These are phyloP conservation scores for Botrytis sinoallii DNA, from an alignment of 2,329 filamentous ascomycete genomes.

Conservation along the genomic window DNA sequence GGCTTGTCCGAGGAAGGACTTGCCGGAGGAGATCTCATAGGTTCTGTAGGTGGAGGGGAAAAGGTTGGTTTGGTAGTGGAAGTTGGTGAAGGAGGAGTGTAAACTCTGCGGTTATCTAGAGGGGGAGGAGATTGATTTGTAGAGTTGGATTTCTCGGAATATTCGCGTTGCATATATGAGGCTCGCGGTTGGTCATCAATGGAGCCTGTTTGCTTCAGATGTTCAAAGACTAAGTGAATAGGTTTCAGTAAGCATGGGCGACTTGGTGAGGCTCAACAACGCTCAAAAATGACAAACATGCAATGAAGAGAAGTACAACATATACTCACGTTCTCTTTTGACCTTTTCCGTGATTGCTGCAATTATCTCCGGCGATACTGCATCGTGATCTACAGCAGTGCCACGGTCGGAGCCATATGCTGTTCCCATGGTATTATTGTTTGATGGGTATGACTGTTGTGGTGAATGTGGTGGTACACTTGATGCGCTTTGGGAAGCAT, in stretches of 20 bases:
- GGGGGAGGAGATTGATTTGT: conserved; percentile 48
- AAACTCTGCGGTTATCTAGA: conserved; percentile 41
- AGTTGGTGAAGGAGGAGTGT: conserved; percentile 54
- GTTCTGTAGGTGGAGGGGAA: conserved; percentile 35
- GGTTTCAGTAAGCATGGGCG: conserved; percentile 22
- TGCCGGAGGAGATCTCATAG: conserved; percentile 34
- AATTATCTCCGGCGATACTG: conserved; percentile 58
- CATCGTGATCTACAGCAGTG: conserved; percentile 34
- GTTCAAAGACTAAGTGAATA: conserved; percentile 34
- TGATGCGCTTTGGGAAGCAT: conserved; percentile 23
- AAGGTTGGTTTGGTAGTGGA: conserved; percentile 33
- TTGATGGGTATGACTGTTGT: conserved; percentile 13
- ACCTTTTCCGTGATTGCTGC: conserved; percentile 58
- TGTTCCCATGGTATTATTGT: conserved; percentile 30
- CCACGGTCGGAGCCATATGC: conserved; percentile 23
- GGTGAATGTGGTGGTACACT: conserved; percentile 26
- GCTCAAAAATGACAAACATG: conserved; percentile 24
- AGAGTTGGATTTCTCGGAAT: conserved; percentile 35
- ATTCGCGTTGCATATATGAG: conserved; percentile 40
- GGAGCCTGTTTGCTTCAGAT: conserved; percentile 37
- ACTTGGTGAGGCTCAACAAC: conserved; percentile 18
- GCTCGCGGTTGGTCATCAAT: conserved; percentile 33
- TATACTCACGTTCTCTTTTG: conserved; percentile 51
- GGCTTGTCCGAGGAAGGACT: conserved; percentile 37
- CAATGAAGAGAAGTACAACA: conserved; percentile 33